phyloP scores from a whole-genome alignment of 192 early-diverging fungal genomes.

The Backusella luteola region DNA sequence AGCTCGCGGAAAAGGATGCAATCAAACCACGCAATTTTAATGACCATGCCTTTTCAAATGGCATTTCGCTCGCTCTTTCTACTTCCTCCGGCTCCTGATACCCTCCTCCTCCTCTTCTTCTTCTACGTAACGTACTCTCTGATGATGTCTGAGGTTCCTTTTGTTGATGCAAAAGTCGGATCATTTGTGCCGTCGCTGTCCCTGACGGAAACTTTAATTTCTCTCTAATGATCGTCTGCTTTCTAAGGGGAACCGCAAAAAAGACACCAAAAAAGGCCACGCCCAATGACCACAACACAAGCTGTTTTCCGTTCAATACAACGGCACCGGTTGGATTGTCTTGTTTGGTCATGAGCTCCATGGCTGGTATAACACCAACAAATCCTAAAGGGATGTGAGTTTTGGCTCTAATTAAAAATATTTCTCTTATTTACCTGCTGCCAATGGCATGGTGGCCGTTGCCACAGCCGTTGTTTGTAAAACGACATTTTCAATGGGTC shows the following conservation, averaged over 20 bases:
- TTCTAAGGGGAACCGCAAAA: constrained; percentile 79
- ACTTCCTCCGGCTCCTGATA: background rate
- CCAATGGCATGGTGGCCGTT: constrained; percentile 82
- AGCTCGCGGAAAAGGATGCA: constrained; percentile 58
- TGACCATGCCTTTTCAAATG: constrained; percentile 54
- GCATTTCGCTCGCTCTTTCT: background rate
- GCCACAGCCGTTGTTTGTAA: constrained; percentile 82
- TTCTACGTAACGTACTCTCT: background rate
- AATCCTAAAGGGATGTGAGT: constrained; percentile 44
- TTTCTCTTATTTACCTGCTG: constrained; percentile 40
- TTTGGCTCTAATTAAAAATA: too few relatives aligned
- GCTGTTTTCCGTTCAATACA: constrained; percentile 39
- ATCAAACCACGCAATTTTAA: constrained; percentile 55
- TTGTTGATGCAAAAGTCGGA: constrained; percentile 64
- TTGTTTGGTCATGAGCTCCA: constrained; percentile 60
- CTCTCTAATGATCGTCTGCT: constrained; percentile 75
- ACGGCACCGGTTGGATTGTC: constrained; percentile 60
- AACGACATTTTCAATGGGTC: constrained; percentile 83
- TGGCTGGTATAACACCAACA: constrained; percentile 81
- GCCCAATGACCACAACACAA: constrained; percentile 74
- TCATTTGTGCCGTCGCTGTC: constrained; percentile 84
- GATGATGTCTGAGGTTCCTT: background rate
- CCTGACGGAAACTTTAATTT: constrained; percentile 87
- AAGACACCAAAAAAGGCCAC: constrained; percentile 88
- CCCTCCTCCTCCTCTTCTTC: background rate